Base-by-base conservation (phyloP, 176 grass and related monocot genomes). In the Ananas comosus region DNA sequence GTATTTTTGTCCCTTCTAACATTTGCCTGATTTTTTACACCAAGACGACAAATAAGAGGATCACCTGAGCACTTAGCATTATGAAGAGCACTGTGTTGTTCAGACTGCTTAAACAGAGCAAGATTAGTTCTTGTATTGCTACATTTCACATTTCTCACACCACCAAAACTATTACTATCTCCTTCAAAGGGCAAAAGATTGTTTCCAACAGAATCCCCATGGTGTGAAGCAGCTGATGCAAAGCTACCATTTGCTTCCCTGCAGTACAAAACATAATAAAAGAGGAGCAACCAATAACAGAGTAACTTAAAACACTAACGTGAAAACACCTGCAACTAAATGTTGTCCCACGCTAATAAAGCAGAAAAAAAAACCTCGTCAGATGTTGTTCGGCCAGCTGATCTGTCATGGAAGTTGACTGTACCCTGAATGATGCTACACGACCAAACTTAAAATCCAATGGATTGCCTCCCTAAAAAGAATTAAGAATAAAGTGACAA, bases 141-240 rank as follows among this genome's bases (percentile, higher is more conserved):
- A 47, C 9, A 65, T 80, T 91, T 99, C 11, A 73, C 51, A 57
- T 75, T 65, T 78, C 78, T 87, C 51, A 79, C 82, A 28, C 74
- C 79, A 29, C 78, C 82, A 80, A 73, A 66, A 48, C 84, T 99
- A 78, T 64, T 86, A 70, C 80, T 88, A 67, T 99, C 87, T 80
- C 85, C 87, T 86, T 99, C 85, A 49, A 94, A 77, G 76, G 94
- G 87, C 74, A 80, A 91, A 70, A 94, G 74, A 91, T 94, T 99
- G 78, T 99, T 99, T 85, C 91, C 95, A 63, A 94, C 76, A 0
- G 90, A 99, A 81, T 99, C 95, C 21, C 87, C 90, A 84, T 86
- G 87, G 11, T 87, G 90, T 33, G 95, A 99, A 21, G 87, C 71
- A 72, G 82, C 80, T 72, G 88, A 72, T 59, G 90, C 78, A 81